Percentiles rank a stretch among this genome's conserved stretches.
phyloP scores from a whole-genome alignment of 352 stramenopile genomes.

The Phytophthora constricta region DNA sequence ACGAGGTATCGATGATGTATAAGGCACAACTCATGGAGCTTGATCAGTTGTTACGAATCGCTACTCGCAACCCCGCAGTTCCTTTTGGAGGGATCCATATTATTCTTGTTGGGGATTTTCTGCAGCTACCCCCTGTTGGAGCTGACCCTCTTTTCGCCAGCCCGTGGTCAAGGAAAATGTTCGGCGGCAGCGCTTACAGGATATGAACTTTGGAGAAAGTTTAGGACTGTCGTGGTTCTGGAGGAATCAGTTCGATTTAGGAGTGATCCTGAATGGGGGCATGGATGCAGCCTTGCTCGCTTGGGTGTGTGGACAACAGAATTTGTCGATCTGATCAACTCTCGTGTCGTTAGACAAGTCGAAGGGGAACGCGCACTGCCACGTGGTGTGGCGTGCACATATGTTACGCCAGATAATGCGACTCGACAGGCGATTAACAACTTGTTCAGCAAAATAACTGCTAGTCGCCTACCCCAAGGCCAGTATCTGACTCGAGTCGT shows the following conservation, averaged over 20 bases:
- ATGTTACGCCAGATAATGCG: conserved; percentile 7
- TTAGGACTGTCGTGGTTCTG: conserved; percentile 3
- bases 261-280: conserved; percentile 32
- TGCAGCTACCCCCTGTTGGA: conserved; percentile 11
- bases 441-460: not conserved
- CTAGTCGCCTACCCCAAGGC: not conserved
- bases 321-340: conserved; percentile 33
- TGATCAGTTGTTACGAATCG: conserved; percentile 1
- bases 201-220: conserved; percentile 1
- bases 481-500: conserved; percentile 5
- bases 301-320: conserved; percentile 24
- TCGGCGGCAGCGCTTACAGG: not conserved
- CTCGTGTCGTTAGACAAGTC: not conserved
- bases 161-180: not conserved
- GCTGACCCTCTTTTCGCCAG: conserved; percentile 2
- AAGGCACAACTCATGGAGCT: conserved; percentile 3
- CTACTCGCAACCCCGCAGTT: not conserved
- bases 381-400: not conserved
- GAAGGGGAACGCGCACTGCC: not conserved
- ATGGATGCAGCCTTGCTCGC: conserved; percentile 28
- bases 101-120: conserved; percentile 1
- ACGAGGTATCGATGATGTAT: conserved; percentile 19
- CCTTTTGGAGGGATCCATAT: conserved; percentile 12
- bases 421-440: conserved; percentile 5
- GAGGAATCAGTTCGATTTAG: conserved; percentile 27